Evolutionary conservation across 2,329 filamentous ascomycete genomes (phyloP), one percentile per base, ranked within the genome.

Genomic region (Didymella sp.): DNA sequence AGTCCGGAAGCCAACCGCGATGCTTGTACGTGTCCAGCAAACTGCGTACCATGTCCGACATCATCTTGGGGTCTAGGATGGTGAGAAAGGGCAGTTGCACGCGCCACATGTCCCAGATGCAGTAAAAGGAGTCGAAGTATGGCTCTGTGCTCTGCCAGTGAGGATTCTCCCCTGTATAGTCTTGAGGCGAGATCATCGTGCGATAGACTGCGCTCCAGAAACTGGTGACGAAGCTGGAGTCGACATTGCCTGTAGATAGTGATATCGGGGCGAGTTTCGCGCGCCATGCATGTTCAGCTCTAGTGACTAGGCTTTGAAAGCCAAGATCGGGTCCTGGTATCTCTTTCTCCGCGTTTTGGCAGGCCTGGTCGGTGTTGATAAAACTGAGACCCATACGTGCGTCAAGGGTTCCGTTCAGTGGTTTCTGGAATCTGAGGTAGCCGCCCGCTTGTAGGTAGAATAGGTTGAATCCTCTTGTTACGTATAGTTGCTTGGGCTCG

Each of bases 1-100:
- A 92, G 67, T 92, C 90, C 0, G 89, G 89, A 0, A 92, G 78
- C 81, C 87, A 91, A 1, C 89, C 89, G 61, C 89, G 83, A 53
- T 91, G 82, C 24, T 85, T 81, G 63, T 91, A 92, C 0, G 85
- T 90, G 56, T 91, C 89, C 17, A 92, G 84, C 28, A 92, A 77
- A 52, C 87, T 37, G 17, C 33, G 33, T 11, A 37, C 7, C 33
- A 37, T 37, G 17, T 19, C 19, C 17, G 33, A 37, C 49, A 90
- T 84, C 1, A 85, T 83, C 0, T 76, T 59, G 0, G 89, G 88
- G 63, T 92, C 89, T 1, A 89, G 58, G 21, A 92, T 78, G 0
- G 87, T 89, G 27, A 92, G 77, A 19, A 92, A 82, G 0, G 89
- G 88, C 44, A 91, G 83, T 56, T 81, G 80, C 31, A 77, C 78